Evolutionary conservation across 2,329 filamentous ascomycete species (phyloP).

Genomic region (Pleomassaria siparia): DNA sequence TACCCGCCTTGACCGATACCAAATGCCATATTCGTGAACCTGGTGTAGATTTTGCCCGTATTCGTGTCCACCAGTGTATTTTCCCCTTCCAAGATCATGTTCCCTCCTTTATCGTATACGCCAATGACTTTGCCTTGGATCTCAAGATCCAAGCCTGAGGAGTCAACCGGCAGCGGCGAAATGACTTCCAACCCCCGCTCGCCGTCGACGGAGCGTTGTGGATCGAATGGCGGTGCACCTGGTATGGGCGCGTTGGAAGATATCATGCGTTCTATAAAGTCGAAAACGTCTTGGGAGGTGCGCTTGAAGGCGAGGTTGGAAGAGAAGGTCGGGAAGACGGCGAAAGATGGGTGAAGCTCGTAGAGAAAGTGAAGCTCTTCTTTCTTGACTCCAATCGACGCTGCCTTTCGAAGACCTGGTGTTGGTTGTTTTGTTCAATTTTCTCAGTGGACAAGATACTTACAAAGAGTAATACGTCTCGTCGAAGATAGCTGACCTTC

Average conservation of each 20-base stretch:
- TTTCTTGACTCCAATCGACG: conserved; percentile 43
- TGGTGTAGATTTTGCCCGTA: conserved; percentile 43
- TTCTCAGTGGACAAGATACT: conserved; percentile 5
- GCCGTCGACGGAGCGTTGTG: conserved; percentile 47
- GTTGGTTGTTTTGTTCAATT: background rate
- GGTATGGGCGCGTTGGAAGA: conserved; percentile 35
- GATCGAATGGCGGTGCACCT: conserved; percentile 46
- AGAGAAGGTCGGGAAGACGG: conserved; percentile 52
- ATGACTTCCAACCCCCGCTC: conserved; percentile 46
- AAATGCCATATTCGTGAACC: conserved; percentile 46
- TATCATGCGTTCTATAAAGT: conserved; percentile 44
- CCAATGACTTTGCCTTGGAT: conserved; percentile 46
- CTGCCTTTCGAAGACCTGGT: conserved; percentile 30
- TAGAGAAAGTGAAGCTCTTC: conserved; percentile 50
- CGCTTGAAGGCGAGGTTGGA: conserved; percentile 51
- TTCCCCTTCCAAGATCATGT: conserved; percentile 48
- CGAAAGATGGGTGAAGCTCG: conserved; percentile 49
- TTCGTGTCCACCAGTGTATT: conserved; percentile 44
- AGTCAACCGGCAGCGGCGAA: conserved; percentile 40
- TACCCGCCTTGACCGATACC: conserved; percentile 52
- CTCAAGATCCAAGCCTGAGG: conserved; percentile 43
- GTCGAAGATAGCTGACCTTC: conserved; percentile 47
- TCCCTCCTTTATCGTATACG: conserved; percentile 48
- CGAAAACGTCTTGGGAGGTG: conserved; percentile 49
- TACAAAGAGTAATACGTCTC: conserved; percentile 48